These are phyloP conservation scores for Pseudonitzschia multiseries DNA, from an alignment of 108 stramenopile species.

Conservation along the genomic window DNA sequence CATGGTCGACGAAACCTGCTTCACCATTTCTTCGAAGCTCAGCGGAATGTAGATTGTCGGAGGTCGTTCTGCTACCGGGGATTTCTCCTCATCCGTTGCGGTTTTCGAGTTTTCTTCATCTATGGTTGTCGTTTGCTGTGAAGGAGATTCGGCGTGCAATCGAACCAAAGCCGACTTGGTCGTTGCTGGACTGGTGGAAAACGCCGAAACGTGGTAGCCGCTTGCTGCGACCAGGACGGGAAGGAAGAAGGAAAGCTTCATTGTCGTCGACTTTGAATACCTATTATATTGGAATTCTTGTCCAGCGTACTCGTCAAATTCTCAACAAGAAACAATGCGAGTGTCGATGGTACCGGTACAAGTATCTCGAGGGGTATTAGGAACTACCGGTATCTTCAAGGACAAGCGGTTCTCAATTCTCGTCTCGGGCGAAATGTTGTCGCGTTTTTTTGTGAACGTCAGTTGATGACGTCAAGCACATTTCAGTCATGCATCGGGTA, in stretches of 20 bases:
- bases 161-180: conserved; percentile 7
- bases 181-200: not conserved
- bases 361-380: too few species aligned
- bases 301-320: too few species aligned
- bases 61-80: not conserved
- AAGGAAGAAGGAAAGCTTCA: not conserved
- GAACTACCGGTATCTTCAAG: too few species aligned
- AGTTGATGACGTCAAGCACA: conserved; percentile 15
- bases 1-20: conserved; percentile 64
- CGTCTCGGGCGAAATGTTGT: too few species aligned
- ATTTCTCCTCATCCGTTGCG: too few species aligned
- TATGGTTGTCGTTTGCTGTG: not conserved
- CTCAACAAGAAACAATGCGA: not conserved
- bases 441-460: not conserved
- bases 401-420: too few species aligned
- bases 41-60: conserved; percentile 54
- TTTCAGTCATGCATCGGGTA: not conserved
- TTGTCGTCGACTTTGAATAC: not conserved
- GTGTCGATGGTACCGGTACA: too few species aligned
- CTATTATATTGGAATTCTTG: not conserved
- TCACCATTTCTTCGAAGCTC: conserved; percentile 75
- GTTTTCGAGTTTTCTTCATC: not conserved
- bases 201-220: not conserved
- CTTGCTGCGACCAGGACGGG: not conserved
- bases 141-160: not conserved